Percentiles rank a stretch among this genome's conserved stretches.
phyloP scores from a whole-genome alignment of 2,329 filamentous ascomycete species.

The Apiospora phragmitis region DNA sequence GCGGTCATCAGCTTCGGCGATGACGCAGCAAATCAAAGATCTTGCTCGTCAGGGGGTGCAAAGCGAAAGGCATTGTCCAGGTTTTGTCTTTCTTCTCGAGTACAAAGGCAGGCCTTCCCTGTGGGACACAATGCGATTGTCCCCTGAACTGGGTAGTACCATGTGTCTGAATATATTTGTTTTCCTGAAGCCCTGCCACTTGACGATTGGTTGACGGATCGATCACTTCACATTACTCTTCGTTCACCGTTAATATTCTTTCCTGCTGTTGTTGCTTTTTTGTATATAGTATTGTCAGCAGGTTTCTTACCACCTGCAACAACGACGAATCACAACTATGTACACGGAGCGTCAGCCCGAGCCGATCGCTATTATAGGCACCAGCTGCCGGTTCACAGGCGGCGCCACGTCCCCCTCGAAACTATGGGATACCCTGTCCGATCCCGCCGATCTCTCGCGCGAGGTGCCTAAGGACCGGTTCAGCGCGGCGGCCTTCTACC shows the following conservation, averaged over 20 bases:
- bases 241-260: neutral
- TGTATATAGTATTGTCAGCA: neutral
- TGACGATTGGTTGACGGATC: neutral
- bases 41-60: neutral
- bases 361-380: slow-evolving; percentile 32
- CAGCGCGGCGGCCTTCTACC: slow-evolving; percentile 29
- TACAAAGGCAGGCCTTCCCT: neutral
- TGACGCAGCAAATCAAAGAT: slow-evolving; percentile 8
- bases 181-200: neutral
- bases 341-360: slow-evolving; percentile 15
- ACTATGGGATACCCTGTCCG: slow-evolving; percentile 28
- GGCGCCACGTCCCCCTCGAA: slow-evolving; percentile 26
- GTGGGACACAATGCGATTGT: neutral
- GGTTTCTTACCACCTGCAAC: neutral
- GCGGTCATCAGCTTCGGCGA: neutral
- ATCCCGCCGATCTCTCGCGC: slow-evolving; percentile 28
- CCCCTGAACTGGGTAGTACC: neutral
- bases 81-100: neutral
- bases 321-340: neutral
- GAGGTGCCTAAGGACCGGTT: slow-evolving; percentile 28
- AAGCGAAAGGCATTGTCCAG: neutral
- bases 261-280: neutral
- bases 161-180: neutral
- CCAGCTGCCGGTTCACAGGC: slow-evolving; percentile 31
- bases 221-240: neutral